Conservation (phyloP, 2,329 filamentous ascomycete genomes). For the Stromatinia cepivora region DNA sequence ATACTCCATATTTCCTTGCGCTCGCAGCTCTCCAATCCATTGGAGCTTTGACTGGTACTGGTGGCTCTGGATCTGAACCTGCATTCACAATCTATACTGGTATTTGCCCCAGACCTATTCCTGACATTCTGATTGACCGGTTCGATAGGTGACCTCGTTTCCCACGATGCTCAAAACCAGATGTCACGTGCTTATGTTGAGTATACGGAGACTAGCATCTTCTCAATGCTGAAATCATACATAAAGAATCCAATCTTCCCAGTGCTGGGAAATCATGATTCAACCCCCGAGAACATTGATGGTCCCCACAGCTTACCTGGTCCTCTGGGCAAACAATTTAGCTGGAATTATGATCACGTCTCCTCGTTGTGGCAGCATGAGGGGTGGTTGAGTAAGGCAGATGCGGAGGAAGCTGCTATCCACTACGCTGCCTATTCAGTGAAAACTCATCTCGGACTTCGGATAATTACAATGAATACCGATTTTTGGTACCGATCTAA, state of each 20-base stretch:
- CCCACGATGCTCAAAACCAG: constrained; percentile 54
- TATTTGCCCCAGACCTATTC: neutral
- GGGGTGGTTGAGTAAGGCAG: constrained; percentile 52
- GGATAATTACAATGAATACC: constrained; percentile 54
- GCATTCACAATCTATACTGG: constrained; percentile 56
- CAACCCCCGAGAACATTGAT: constrained; percentile 54
- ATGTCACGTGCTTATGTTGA: constrained; percentile 54
- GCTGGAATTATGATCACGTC: constrained; percentile 59
- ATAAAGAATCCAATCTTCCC: constrained; percentile 57
- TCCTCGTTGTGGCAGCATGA: constrained; percentile 56
- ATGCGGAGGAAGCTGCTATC: constrained; percentile 49
- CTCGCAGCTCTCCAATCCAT: constrained; percentile 57
- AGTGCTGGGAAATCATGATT: constrained; percentile 59
- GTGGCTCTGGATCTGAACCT: constrained; percentile 44
- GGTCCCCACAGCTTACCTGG: constrained; percentile 54
- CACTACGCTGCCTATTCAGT: constrained; percentile 59
- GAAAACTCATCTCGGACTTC: constrained; percentile 52
- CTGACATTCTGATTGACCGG: neutral
- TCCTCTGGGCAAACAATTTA: constrained; percentile 54
- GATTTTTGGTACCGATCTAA: constrained; percentile 51
- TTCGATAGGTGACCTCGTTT: constrained; percentile 51
- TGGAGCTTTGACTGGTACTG: constrained; percentile 56
- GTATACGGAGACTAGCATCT: constrained; percentile 54
- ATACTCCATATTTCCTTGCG: constrained; percentile 58
- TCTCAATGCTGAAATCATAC: constrained; percentile 56